These are phyloP conservation scores for Agrocybe pediades DNA, from an alignment of 768 basidiomycete genomes.

Conservation along the genomic window DNA sequence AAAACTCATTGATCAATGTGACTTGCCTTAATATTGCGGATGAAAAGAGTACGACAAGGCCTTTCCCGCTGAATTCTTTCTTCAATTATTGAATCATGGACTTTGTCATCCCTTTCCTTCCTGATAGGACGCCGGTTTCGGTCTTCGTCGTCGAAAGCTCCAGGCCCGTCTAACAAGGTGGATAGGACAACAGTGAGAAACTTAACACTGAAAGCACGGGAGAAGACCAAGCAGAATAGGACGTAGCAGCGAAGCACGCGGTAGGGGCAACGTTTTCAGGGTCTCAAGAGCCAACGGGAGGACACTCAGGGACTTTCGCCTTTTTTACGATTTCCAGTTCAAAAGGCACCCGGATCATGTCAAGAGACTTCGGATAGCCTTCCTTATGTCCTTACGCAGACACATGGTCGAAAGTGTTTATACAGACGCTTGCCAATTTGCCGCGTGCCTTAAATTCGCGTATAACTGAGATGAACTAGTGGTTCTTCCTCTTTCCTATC, in stretches of 20 bases:
- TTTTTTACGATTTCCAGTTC: conserved; percentile 26
- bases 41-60: conserved; percentile 94
- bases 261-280: conserved; percentile 29
- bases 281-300: conserved; percentile 30
- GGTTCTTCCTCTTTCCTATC: conserved; percentile 35
- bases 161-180: conserved; percentile 65
- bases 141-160: conserved; percentile 57
- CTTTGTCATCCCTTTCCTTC: conserved; percentile 85
- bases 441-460: conserved; percentile 52
- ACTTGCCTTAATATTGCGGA: conserved; percentile 97
- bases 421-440: conserved; percentile 40
- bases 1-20: conserved; percentile 21
- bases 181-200: conserved; percentile 51
- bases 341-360: conserved; percentile 15
- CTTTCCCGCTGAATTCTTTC: conserved; percentile 92
- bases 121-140: conserved; percentile 52
- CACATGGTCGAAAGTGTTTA: conserved; percentile 43
- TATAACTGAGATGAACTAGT: conserved; percentile 24
- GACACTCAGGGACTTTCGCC: conserved; percentile 27
- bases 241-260: conserved; percentile 49
- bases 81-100: conserved; percentile 90
- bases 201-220: conserved; percentile 31
- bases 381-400: conserved; percentile 28
- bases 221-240: conserved; percentile 42
- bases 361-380: conserved; percentile 42